phyloP scores from a whole-genome alignment of 2,329 filamentous ascomycete species.

The Bipolaris zeicola region DNA sequence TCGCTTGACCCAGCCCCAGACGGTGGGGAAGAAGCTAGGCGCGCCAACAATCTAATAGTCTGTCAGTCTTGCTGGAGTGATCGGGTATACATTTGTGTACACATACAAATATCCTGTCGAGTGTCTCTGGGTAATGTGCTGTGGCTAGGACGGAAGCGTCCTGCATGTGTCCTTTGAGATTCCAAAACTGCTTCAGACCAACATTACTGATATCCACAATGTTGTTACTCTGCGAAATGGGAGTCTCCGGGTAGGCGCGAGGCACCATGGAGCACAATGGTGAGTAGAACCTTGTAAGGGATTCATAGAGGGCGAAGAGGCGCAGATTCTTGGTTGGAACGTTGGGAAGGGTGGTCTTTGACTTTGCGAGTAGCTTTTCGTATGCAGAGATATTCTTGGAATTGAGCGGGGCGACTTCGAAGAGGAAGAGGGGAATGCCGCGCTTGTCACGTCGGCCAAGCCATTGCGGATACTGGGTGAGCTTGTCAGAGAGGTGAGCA shows the following conservation, averaged over 20 bases:
- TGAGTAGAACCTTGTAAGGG: constrained; percentile 83
- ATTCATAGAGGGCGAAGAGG: constrained; percentile 92
- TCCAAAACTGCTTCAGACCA: constrained; percentile 93
- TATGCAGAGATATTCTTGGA: constrained; percentile 80
- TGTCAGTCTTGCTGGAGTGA: constrained; percentile 9
- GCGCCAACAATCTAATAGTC: constrained; percentile 76
- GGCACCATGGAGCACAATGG: constrained; percentile 82
- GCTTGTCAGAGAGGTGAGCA: constrained; percentile 24
- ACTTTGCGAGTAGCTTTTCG: constrained; percentile 66
- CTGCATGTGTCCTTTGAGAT: constrained; percentile 91
- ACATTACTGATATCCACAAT: constrained; percentile 92
- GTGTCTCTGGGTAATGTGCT: constrained; percentile 91
- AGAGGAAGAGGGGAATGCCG: constrained; percentile 91
- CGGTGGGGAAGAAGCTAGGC: constrained; percentile 86
- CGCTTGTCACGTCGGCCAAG: constrained; percentile 87
- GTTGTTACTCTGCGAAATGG: constrained; percentile 90
- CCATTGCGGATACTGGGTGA: constrained; percentile 84
- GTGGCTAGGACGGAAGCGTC: constrained; percentile 86
- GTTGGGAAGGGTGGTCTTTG: constrained; percentile 65
- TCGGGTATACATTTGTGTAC: neutral
- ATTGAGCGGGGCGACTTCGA: constrained; percentile 82
- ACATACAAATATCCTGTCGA: constrained; percentile 76
- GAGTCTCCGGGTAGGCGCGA: constrained; percentile 75
- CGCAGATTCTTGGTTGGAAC: constrained; percentile 78
- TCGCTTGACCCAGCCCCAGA: constrained; percentile 93